Evolutionary conservation across 2,329 filamentous ascomycete genomes (phyloP), one percentile per base, ranked within the genome.

Genomic region (Ceratocystis destructans): DNA sequence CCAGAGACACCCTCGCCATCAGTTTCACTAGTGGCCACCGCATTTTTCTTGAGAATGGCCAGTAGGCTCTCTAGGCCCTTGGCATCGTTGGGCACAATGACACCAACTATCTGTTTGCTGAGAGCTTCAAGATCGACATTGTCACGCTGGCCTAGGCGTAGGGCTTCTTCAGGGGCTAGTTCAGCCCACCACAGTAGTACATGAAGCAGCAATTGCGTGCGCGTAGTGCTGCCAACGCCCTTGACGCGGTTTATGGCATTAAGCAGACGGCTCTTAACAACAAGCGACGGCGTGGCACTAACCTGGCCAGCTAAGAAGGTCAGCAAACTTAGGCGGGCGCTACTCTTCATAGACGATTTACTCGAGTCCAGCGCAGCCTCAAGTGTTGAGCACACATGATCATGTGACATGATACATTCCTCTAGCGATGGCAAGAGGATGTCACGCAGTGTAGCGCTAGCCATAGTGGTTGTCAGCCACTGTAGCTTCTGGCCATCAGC

Each of bases 371-470:
- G 74, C 10, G 72, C 71, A 5, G 72, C 71, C 59, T 76, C 76
- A 4, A 96, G 74, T 1, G 86, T 81, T 22, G 83, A 82, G 31
- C 81, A 77, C 57, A 96, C 80, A 68, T 94, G 86, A 33, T 82
- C 83, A 3, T 84, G 78, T 72, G 97, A 91, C 70, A 96, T 83
- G 2, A 93, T 81, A 71, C 87, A 95, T 75, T 96, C 94, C 75
- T 96, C 92, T 8, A 96, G 76, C 1, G 82, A 83, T 0, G 89
- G 89, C 22, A 90, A 74, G n/a, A 96, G 76, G 46, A 88, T 79
- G 22, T 83, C 79, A 22, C 83, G 80, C 0, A 94, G 72, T 22
- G 95, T 75, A 67, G 83, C 85, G 55, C 80, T 77, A 1, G 78
- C 77, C 65, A 87, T 81, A 28, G 85, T 81, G 0, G 77, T 72